These are phyloP conservation scores for Globisporangium viniferum DNA, from an alignment of 352 stramenopile species.

Conservation along the genomic window DNA sequence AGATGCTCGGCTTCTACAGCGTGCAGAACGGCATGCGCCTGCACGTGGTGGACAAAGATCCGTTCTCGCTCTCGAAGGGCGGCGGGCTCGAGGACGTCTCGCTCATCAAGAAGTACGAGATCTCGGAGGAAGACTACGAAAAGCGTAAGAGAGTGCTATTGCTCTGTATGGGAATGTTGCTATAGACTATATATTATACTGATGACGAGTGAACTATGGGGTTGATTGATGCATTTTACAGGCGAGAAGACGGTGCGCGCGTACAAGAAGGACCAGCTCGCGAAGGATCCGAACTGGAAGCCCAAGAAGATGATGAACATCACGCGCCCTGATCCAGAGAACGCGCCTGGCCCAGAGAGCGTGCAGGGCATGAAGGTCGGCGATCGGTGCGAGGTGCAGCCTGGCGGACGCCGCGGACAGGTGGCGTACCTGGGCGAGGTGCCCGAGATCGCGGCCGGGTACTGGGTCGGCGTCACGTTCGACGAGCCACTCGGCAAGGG, in stretches of 20 bases:
- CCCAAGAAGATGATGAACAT: constrained; percentile 78
- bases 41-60: constrained; percentile 96
- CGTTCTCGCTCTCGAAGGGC: constrained; percentile 92
- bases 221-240: constrained; percentile 17
- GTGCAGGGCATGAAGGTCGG: constrained; percentile 89
- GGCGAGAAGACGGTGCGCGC: constrained; percentile 96
- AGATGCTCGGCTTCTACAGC: constrained; percentile 92
- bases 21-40: constrained; percentile 91
- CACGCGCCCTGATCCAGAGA: constrained; percentile 30
- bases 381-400: constrained; percentile 96
- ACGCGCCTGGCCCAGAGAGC: constrained; percentile 52
- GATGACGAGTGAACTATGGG: neutral
- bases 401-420: constrained; percentile 90
- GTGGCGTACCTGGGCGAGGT: constrained; percentile 93
- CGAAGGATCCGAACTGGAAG: constrained; percentile 95
- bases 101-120: constrained; percentile 97
- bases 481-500: constrained; percentile 96
- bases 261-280: constrained; percentile 95
- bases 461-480: constrained; percentile 96
- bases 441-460: constrained; percentile 84
- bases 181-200: neutral
- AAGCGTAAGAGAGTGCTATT: constrained; percentile 65
- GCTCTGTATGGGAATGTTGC: neutral
- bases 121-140: constrained; percentile 98
- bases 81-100: constrained; percentile 96